A percentile compares a stretch with the other conserved stretches of the same genome.
Evolutionary conservation across 129 eudicot species (phyloP).

Genomic region (Centella asiatica): DNA sequence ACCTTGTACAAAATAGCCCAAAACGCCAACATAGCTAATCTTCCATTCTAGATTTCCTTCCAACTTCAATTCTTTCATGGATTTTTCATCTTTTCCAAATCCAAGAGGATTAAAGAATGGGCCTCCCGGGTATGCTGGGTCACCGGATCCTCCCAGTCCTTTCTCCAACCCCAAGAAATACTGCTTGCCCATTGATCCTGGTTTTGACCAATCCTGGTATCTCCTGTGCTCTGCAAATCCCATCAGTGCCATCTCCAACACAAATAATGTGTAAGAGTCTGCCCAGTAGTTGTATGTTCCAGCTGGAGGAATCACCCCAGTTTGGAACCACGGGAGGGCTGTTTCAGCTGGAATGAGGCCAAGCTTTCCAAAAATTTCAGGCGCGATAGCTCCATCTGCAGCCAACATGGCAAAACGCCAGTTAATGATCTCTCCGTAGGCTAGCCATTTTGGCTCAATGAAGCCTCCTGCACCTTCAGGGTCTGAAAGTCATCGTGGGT

Average conservation of each 20-base stretch:
- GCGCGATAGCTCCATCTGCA: slow-evolving; percentile 82
- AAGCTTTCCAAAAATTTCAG: slow-evolving; percentile 75
- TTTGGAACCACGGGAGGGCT: slow-evolving; percentile 96
- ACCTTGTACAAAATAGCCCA: slow-evolving; percentile 86
- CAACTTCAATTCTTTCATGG: slow-evolving; percentile 56
- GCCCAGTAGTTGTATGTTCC: slow-evolving; percentile 99
- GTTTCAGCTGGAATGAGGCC: slow-evolving; percentile 92
- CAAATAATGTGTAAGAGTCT: slow-evolving; percentile 75
- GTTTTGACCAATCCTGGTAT: slow-evolving; percentile 87
- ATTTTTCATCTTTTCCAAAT: slow-evolving; percentile 88
- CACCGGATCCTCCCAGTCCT: slow-evolving; percentile 72
- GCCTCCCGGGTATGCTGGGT: slow-evolving; percentile 69
- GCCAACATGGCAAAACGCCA: slow-evolving; percentile 89
- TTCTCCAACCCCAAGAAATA: slow-evolving; percentile 91
- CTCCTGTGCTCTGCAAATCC: slow-evolving; percentile 97
- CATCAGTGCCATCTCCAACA: slow-evolving; percentile 85
- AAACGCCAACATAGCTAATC: slow-evolving; percentile 96
- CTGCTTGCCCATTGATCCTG: slow-evolving; percentile 97
- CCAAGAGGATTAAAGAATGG: slow-evolving; percentile 96
- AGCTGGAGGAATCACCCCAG: slow-evolving; percentile 96
- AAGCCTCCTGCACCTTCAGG: slow-evolving; percentile 98
- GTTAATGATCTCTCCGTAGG: slow-evolving; percentile 88
- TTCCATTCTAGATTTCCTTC: slow-evolving; percentile 94
- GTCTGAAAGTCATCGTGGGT: slow-evolving; percentile 94
- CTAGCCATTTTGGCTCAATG: slow-evolving; percentile 95